Evolutionary conservation across 1,284 basidiomycete genomes (phyloP), one percentile per base, ranked within the genome.

Genomic region (Apiotrichum mycotoxinovorans): DNA sequence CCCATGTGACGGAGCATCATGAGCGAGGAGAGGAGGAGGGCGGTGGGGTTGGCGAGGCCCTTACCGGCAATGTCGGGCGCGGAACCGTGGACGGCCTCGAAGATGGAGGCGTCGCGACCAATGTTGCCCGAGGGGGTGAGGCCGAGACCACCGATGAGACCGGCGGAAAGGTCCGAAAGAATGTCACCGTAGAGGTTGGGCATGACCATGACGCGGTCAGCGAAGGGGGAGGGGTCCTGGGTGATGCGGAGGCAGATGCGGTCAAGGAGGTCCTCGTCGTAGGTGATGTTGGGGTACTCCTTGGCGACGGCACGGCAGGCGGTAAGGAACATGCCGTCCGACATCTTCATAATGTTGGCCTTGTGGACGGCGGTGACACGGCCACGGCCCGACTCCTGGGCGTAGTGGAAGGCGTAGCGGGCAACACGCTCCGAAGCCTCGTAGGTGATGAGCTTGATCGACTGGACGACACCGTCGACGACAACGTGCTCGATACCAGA

Each of bases 341-440:
- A 98, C 89, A 98, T 92, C 86, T 97, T 97, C 77, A 99, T 98
- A 81, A 99, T 98, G 76, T 96, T 97, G 41, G 96, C 96, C 82
- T 99, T 99, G 83, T 99, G 96, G 41, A 99, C 96, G 45, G 96
- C 96, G 34, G 95, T 98, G 62, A 99, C 96, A 69, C 91, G 87
- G 77, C 87, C 87, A 64, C 96, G 83, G 66, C 89, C 89, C 71
- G 85, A 87, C 61, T 88, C 83, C 72, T 88, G 84, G 35, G 96
- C 96, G 73, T 98, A 97, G 80, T 98, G 85, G 85, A 99, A 99
- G 17, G 96, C 96, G 78, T 98, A 99, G 57, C 93, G 87, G 48
- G 96, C 95, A 55, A 99, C 95, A 59, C 96, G 91, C 80, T 98
- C 94, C 17, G 95, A 98, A 25, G 96, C 96, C 64, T 98, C 91